Percentiles rank a stretch among this genome's conserved stretches.
Evolutionary conservation across 2,329 filamentous ascomycete genomes (phyloP).

Genomic region (Aspergillus sp.): DNA sequence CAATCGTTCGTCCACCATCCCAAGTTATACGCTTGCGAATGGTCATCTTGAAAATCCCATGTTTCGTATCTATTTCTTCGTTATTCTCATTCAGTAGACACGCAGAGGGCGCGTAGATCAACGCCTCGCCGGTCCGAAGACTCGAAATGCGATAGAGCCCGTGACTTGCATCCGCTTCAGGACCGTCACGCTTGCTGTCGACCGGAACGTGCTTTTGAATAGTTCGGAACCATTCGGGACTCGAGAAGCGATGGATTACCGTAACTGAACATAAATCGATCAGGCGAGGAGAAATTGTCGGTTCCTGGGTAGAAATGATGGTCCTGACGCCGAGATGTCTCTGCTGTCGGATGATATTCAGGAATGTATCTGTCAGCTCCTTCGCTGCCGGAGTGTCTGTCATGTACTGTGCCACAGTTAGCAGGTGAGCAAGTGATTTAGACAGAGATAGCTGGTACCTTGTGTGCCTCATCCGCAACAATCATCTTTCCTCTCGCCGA

Average conservation of each 20-base stretch:
- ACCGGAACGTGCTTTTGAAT: constrained; percentile 47
- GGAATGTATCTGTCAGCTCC: constrained; percentile 56
- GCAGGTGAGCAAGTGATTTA: too few species aligned
- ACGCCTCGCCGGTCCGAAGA: constrained; percentile 23
- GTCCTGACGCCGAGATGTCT: constrained; percentile 64
- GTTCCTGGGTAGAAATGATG: constrained; percentile 72
- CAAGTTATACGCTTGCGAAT: constrained; percentile 23
- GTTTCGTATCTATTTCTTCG: constrained; percentile 13
- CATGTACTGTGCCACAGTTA: constrained; percentile 13
- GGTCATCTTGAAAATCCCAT: constrained; percentile 18
- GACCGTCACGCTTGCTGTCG: not conserved
- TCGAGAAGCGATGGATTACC: constrained; percentile 67
- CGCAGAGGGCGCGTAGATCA: constrained; percentile 23
- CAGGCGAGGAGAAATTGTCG: constrained; percentile 63
- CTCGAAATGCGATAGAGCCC: constrained; percentile 20
- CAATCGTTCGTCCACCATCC: constrained; percentile 23
- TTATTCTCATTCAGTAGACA: constrained; percentile 15
- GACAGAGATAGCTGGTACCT: constrained; percentile 40
- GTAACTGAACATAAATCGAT: constrained; percentile 68
- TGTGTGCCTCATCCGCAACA: constrained; percentile 75
- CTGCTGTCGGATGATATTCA: constrained; percentile 64
- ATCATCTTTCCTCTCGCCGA: constrained; percentile 56
- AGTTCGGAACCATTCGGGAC: constrained; percentile 57
- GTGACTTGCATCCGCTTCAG: constrained; percentile 1
- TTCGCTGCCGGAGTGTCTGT: constrained; percentile 11